These are phyloP conservation scores for Sutorius australiensis DNA, from an alignment of 768 basidiomycete species.

Conservation along the genomic window DNA sequence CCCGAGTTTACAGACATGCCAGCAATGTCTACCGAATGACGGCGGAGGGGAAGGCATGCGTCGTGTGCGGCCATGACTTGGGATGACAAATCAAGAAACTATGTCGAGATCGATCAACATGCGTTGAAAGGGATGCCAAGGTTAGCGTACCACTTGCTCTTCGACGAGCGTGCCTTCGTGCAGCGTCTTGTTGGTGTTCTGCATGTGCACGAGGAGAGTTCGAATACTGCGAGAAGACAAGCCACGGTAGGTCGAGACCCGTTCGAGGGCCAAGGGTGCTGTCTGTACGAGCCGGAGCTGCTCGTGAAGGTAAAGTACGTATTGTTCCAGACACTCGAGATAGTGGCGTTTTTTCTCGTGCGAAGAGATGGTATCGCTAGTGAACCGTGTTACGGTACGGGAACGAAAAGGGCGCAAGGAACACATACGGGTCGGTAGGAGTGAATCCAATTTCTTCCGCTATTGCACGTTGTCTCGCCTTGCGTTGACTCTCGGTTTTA, in stretches of 20 bases:
- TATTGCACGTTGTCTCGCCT: constrained; percentile 54
- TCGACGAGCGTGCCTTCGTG: constrained; percentile 49
- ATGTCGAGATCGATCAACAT: not conserved
- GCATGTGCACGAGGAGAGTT: constrained; percentile 69
- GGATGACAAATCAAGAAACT: constrained; percentile 30
- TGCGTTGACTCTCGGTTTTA: constrained; percentile 49
- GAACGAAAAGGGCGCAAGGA: not conserved
- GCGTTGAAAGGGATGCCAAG: too few species aligned
- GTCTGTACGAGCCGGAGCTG: constrained; percentile 51
- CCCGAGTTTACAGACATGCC: constrained; percentile 12
- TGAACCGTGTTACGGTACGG: not conserved
- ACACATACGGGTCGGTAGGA: constrained; percentile 58
- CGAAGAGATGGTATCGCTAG: constrained; percentile 68
- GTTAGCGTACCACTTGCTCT: constrained; percentile 48
- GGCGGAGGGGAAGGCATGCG: constrained; percentile 26
- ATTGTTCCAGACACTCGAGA: constrained; percentile 69
- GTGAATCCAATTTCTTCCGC: constrained; percentile 53
- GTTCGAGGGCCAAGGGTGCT: constrained; percentile 45
- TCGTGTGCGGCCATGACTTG: constrained; percentile 28
- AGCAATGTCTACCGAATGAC: constrained; percentile 29
- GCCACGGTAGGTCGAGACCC: constrained; percentile 49
- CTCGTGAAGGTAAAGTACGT: constrained; percentile 62
- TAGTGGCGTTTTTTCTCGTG: constrained; percentile 77
- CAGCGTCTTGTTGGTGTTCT: constrained; percentile 49
- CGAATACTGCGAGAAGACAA: constrained; percentile 63